A percentile compares a stretch with the other conserved stretches of the same genome.
These are phyloP conservation scores for Alternaria sp. DNA, from an alignment of 2,329 filamentous ascomycete genomes.

Conservation along the genomic window DNA sequence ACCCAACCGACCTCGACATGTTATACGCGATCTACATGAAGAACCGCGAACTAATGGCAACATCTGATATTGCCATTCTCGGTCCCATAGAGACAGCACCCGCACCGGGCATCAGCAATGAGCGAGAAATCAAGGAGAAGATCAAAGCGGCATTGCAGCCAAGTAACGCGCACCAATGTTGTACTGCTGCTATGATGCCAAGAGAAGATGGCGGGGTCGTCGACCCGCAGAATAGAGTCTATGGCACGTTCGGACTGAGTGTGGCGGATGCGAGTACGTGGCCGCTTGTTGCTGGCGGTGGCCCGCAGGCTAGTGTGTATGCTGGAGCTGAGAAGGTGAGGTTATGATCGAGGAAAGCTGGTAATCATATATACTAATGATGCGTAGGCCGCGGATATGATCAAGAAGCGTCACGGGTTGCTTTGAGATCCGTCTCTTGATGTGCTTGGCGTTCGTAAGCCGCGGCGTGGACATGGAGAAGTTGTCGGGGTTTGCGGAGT, in stretches of 20 bases:
- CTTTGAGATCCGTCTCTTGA: not conserved
- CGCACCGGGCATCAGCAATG: constrained; percentile 16
- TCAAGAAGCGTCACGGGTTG: not conserved
- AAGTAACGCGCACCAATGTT: constrained; percentile 28
- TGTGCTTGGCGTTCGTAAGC: not conserved
- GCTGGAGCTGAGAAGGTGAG: constrained; percentile 28
- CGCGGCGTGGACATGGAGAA: not conserved
- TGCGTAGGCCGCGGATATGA: not conserved
- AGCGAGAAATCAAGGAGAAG: constrained; percentile 10
- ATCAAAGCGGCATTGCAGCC: constrained; percentile 14
- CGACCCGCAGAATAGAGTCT: constrained; percentile 21
- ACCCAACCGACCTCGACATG: constrained; percentile 41
- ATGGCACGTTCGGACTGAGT: constrained; percentile 25
- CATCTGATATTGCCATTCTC: constrained; percentile 37
- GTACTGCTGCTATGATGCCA: constrained; percentile 30
- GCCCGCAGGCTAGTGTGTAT: constrained; percentile 24
- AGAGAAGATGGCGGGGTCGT: constrained; percentile 27
- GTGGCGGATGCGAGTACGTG: constrained; percentile 35
- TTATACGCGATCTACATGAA: constrained; percentile 39
- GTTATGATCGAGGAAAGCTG: not conserved
- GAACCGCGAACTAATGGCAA: constrained; percentile 40
- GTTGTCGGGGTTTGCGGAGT: constrained; percentile 39
- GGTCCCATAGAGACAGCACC: constrained; percentile 41
- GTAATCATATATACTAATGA: not conserved
- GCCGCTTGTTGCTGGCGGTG: constrained; percentile 22